These are phyloP conservation scores for Rhodomyrtus tomentosa DNA, from an alignment of 345 rosid species.

Conservation along the genomic window DNA sequence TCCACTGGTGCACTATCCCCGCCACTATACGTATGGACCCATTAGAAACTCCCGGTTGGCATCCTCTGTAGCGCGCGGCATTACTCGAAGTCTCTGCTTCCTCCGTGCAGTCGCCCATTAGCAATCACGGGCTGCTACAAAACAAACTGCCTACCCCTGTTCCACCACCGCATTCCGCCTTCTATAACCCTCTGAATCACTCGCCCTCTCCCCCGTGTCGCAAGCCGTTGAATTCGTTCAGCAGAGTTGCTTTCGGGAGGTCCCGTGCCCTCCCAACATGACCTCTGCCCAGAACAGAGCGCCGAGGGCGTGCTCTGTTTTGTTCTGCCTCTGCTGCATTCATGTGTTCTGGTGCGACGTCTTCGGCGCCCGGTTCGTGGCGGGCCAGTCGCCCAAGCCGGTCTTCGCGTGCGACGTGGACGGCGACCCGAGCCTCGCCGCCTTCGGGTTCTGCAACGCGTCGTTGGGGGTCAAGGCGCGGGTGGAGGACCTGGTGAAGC, in stretches of 20 bases:
- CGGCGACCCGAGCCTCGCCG: conserved; percentile 28
- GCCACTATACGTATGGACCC: not conserved
- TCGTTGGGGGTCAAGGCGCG: conserved; percentile 25
- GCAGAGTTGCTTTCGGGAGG: not conserved
- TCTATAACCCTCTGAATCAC: not conserved
- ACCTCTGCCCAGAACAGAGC: conserved; percentile 13
- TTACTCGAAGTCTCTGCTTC: not conserved
- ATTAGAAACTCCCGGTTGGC: not conserved
- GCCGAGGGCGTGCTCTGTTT: conserved; percentile 22
- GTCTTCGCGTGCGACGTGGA: conserved; percentile 68
- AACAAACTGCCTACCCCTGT: conserved; percentile 7
- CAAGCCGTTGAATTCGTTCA: not conserved
- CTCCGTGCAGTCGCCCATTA: not conserved
- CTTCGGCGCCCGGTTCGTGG: conserved; percentile 4
- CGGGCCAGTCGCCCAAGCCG: conserved; percentile 32
- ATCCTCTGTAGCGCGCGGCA: not conserved
- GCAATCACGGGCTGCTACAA: conserved; percentile 44
- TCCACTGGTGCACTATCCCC: not conserved
- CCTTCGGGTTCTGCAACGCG: conserved; percentile 49
- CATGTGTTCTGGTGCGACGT: not conserved
- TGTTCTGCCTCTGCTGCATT: not conserved
- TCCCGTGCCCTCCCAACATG: not conserved
- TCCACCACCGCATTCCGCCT: not conserved
- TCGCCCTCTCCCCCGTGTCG: not conserved
- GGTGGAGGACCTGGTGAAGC: conserved; percentile 64